Evolutionary conservation across 495 filamentous ascomycete species (phyloP).

Genomic region (Baudoinia panamericana): DNA sequence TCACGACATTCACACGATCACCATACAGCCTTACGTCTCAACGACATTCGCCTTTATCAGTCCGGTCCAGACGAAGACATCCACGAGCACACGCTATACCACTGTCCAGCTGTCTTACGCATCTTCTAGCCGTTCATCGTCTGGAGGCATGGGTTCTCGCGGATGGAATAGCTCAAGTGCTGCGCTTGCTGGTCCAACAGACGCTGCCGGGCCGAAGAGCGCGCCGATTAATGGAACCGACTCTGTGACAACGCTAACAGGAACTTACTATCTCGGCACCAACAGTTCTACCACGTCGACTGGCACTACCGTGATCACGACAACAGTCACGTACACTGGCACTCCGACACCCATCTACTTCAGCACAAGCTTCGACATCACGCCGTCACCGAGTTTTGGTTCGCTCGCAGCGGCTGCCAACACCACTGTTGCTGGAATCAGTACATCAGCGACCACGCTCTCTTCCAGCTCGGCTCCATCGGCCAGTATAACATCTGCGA

Average conservation of each 20-base stretch:
- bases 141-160: slow-evolving; percentile 1
- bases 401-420: too few species aligned
- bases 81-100: slow-evolving; percentile 15
- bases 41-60: slow-evolving; percentile 10
- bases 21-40: slow-evolving; percentile 10
- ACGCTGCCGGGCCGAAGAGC: too few species aligned
- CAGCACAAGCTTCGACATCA: slow-evolving; percentile 5
- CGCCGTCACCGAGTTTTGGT: too few species aligned
- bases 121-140: slow-evolving; percentile 1
- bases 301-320: slow-evolving; percentile 4
- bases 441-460: not conserved
- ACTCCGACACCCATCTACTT: not conserved
- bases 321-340: slow-evolving; percentile 2
- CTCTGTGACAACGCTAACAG: slow-evolving; percentile 3
- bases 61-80: slow-evolving; percentile 10
- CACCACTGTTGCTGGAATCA: too few species aligned
- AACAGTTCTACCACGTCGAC: slow-evolving; percentile 6
- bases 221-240: not conserved
- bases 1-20: slow-evolving; percentile 2
- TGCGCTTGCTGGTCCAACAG: not conserved
- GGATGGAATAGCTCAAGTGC: slow-evolving; percentile 9
- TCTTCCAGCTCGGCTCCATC: not conserved
- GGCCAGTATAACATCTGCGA: too few species aligned
- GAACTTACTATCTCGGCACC: slow-evolving; percentile 8
- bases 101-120: slow-evolving; percentile 10